Evolutionary conservation across 768 basidiomycete species (phyloP), one percentile per base, ranked within the genome.

Genomic region (Tylopilus plumbeoviolaceoides): DNA sequence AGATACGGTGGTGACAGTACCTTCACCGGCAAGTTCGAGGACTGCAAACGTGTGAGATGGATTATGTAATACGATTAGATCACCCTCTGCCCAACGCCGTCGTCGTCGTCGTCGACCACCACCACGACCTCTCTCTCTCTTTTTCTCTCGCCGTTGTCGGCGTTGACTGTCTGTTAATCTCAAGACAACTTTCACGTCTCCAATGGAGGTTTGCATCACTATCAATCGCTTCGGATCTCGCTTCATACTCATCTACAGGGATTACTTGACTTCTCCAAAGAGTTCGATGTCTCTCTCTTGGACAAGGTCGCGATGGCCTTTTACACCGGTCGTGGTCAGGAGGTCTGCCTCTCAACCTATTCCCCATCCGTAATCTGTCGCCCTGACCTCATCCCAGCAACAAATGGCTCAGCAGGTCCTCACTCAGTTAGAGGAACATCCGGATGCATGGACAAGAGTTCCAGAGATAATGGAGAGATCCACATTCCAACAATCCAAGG

Each of bases 391-490:
- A 25, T 47, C 46, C 49, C 65, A 98, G 95, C 95, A 95, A 90
- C 88, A 90, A 83, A 70, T 86, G 69, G 95, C 95, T 15, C 95
- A 98, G 72, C 88, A 89, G 68, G 78, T 92, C 57, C 80, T 99
- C 60, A 97, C 95, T 8, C 94, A 95, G 67, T 87, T 99, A 65
- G 94, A 98, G 71, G 97, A 99, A 55, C 80, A 93, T 69, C 89
- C 91, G 17, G 95, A 98, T 54, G 86, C 95, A 33, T 99, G 97
- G 97, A 95, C 94, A 58, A 81, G 90, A 69, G 97, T 98, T 7
- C 97, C 97, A 38, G 88, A 89, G 55, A 89, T 99, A 62, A 77
- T 99, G 54, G 93, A 97, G 63, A 78, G 78, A 47, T 89, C 92
- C 1, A 76, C 78, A 11, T 94, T 87, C 69, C 83, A 87, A 25